A percentile compares a stretch with the other conserved stretches of the same genome.
phyloP scores from a whole-genome alignment of 2,329 filamentous ascomycete genomes.

The Ophiocordyceps camponoti-saundersi region DNA sequence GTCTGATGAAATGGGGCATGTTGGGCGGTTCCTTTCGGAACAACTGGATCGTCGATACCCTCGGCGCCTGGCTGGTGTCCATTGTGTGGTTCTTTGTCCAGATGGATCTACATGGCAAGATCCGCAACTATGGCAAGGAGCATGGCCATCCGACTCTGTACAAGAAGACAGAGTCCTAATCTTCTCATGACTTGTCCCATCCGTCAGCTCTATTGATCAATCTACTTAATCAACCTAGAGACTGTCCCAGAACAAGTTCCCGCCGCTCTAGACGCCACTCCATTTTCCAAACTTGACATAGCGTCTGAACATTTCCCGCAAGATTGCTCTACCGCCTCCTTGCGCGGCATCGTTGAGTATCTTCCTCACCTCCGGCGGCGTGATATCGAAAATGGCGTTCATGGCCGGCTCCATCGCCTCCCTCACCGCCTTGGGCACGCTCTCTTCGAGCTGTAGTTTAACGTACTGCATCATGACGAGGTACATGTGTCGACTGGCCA shows the following conservation, averaged over 20 bases:
- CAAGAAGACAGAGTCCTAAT: slow-evolving; percentile 8
- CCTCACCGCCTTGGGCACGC: slow-evolving; percentile 30
- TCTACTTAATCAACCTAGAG: neutral
- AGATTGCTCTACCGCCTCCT: slow-evolving; percentile 38
- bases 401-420: slow-evolving; percentile 40
- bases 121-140: slow-evolving; percentile 36
- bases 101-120: slow-evolving; percentile 37
- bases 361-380: slow-evolving; percentile 33
- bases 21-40: slow-evolving; percentile 40
- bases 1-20: slow-evolving; percentile 48
- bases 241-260: neutral
- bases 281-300: slow-evolving; percentile 49
- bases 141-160: slow-evolving; percentile 40
- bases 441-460: slow-evolving; percentile 40
- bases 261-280: slow-evolving; percentile 34
- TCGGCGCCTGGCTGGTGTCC: slow-evolving; percentile 34
- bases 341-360: slow-evolving; percentile 44
- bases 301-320: slow-evolving; percentile 39
- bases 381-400: slow-evolving; percentile 42
- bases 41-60: slow-evolving; percentile 40
- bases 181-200: neutral
- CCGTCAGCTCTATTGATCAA: neutral
- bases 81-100: slow-evolving; percentile 42
- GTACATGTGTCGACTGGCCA: slow-evolving; percentile 45
- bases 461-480: slow-evolving; percentile 41